Conservation (phyloP, 1,284 basidiomycete species). For the Microbotryum violaceum region DNA sequence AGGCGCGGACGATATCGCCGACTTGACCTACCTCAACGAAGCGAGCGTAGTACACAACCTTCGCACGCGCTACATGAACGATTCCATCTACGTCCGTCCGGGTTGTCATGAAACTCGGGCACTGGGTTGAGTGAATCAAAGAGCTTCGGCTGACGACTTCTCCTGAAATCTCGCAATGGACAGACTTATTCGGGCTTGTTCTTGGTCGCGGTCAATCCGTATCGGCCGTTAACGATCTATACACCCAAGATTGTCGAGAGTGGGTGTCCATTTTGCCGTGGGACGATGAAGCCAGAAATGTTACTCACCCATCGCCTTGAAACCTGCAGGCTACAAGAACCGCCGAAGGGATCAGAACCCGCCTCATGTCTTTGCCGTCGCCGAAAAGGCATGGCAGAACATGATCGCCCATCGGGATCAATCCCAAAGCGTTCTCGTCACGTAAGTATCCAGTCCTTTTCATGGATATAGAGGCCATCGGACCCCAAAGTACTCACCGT, state of each 20-base stretch:
- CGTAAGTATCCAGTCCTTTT: conserved; percentile 51
- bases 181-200: conserved; percentile 94
- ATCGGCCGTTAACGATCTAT: conserved; percentile 86
- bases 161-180: not conserved
- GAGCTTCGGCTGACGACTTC: not conserved
- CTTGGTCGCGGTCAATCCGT: conserved; percentile 97
- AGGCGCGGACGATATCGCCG: conserved; percentile 94
- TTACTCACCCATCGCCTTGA: conserved; percentile 51
- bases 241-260: conserved; percentile 45
- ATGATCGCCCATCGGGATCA: conserved; percentile 90
- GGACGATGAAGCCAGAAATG: not conserved
- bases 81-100: conserved; percentile 82
- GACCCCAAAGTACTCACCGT: not conserved
- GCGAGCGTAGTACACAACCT: conserved; percentile 97
- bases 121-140: too few relatives aligned
- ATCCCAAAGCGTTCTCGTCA: conserved; percentile 96
- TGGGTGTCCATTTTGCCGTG: conserved; percentile 4
- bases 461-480: conserved; percentile 36
- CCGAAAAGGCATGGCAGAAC: conserved; percentile 95
- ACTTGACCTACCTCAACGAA: conserved; percentile 96
- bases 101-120: too few relatives aligned
- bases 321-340: conserved; percentile 85
- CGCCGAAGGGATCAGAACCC: conserved; percentile 89
- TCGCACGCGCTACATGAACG: conserved; percentile 79
- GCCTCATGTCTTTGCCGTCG: conserved; percentile 95